These are phyloP conservation scores for Stenocarpella maydis DNA, from an alignment of 2,329 filamentous ascomycete genomes.

Conservation along the genomic window DNA sequence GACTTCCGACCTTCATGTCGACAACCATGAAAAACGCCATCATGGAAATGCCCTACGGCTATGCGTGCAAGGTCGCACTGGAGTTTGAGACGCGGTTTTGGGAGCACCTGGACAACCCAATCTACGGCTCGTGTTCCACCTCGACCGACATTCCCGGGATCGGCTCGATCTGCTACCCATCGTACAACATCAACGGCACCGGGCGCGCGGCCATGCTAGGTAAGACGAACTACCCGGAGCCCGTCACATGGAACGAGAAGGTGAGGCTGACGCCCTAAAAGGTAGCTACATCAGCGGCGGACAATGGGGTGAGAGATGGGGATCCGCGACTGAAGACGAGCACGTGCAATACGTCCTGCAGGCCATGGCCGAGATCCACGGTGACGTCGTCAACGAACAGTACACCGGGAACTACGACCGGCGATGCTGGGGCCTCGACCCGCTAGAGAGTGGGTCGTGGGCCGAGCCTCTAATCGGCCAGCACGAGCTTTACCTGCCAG, in stretches of 20 bases:
- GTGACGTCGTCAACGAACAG: constrained; percentile 63
- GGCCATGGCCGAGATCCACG: constrained; percentile 74
- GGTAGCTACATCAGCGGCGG: constrained; percentile 59
- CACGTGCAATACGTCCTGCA: constrained; percentile 71
- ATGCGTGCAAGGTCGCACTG: constrained; percentile 67
- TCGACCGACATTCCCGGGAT: constrained; percentile 66
- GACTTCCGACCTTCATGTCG: constrained; percentile 51
- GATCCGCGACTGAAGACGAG: constrained; percentile 61
- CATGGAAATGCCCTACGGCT: constrained; percentile 52
- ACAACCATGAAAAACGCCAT: constrained; percentile 57
- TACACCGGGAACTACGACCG: constrained; percentile 72
- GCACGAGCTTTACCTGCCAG: constrained; percentile 74
- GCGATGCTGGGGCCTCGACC: constrained; percentile 71
- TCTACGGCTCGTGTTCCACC: constrained; percentile 70
- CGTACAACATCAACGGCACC: constrained; percentile 63
- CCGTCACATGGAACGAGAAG: neutral
- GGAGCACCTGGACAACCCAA: constrained; percentile 60
- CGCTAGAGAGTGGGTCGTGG: constrained; percentile 70
- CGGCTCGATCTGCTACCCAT: constrained; percentile 71
- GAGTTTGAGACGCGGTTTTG: constrained; percentile 73
- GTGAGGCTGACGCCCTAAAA: neutral
- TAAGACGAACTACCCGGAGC: too few relatives aligned
- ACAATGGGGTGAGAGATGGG: constrained; percentile 48
- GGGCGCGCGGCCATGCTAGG: constrained; percentile 69
- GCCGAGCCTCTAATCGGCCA: constrained; percentile 67